Evolutionary conservation across 2,329 filamentous ascomycete genomes (phyloP), one percentile per base, ranked within the genome.

Genomic region (Botrytis byssoidea): DNA sequence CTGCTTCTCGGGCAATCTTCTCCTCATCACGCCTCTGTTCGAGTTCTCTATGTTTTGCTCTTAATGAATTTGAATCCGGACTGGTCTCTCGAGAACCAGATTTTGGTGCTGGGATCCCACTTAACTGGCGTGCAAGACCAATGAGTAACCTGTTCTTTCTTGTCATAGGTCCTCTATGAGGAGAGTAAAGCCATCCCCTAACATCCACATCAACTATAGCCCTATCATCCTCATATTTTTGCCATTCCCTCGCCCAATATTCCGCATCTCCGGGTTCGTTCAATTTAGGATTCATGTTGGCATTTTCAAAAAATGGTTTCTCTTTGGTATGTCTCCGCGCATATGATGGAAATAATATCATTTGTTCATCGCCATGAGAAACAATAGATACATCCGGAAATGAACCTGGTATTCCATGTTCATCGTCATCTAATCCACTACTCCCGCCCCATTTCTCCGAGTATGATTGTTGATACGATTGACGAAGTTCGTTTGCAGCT

Each of bases 311-410:
- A 71, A 81, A 81, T 37, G 78, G 75, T 37, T 79, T 73, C 46
- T 76, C 75, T 29, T 82, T 77, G 74, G 55, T 78, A 77, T 77
- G 82, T 75, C 76, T 81, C 79, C 80, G 95, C 90, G 14, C 93
- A 94, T 99, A 99, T 71, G 94, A 98, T 0, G 96, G 96, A 78
- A 99, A 99, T 37, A 99, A 82, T 16, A 99, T 89, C 90, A 99
- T 93, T 83, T 98, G 93, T 81, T 98, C 94, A 74, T 94, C 89
- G 20, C 93, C 95, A 75, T 90, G 91, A 18, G 90, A 88, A 25
- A 92, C 89, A 74, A 97, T 92, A n/a, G 92, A 89, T 29, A 93
- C 92, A 77, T 97, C 92, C 0, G 94, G 93, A 79, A 97, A 98
- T 1, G 91, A 89, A 0, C 92, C 92, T 0, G 93, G 91, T 44